Evolutionary conservation across 2,329 filamentous ascomycete species (phyloP).

Genomic region (Colletotrichum coccodes): DNA sequence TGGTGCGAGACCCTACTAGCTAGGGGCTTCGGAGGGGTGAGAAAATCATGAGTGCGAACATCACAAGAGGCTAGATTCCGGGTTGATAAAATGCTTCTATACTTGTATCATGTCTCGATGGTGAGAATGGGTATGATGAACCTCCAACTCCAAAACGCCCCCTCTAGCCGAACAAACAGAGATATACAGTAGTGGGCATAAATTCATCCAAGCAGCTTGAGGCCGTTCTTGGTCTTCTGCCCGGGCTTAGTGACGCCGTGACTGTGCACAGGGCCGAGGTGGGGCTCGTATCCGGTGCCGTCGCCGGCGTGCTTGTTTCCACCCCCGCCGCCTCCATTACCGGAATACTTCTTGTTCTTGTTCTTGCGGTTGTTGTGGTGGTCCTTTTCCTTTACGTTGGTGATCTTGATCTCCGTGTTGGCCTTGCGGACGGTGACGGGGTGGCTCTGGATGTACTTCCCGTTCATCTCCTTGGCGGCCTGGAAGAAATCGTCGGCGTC

Average conservation of each 20-base stretch:
- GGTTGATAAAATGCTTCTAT: not conserved
- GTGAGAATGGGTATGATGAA: conserved; percentile 5
- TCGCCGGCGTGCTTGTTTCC: conserved; percentile 45
- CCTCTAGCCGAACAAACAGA: not conserved
- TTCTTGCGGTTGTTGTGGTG: conserved; percentile 42
- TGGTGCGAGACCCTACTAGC: no score
- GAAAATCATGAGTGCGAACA: not conserved
- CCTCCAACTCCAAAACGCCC: conserved; percentile 11
- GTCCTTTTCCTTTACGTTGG: conserved; percentile 63
- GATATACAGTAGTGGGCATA: not conserved
- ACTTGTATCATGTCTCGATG: not conserved
- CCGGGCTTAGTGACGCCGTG: conserved; percentile 70
- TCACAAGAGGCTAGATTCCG: not conserved
- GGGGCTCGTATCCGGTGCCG: conserved; percentile 58
- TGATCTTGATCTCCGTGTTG: conserved; percentile 89
- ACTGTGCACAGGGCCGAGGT: conserved; percentile 59
- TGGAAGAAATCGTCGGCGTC: conserved; percentile 97
- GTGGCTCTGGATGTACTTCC: conserved; percentile 98
- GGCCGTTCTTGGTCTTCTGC: conserved; percentile 74
- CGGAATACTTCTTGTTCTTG: conserved; percentile 39
- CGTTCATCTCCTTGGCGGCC: conserved; percentile 97
- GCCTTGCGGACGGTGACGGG: conserved; percentile 88
- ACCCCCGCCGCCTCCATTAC: conserved; percentile 39
- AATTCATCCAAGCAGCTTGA: conserved; percentile 67
- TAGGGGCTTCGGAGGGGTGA: not conserved